A percentile compares a stretch with the other conserved stretches of the same genome.
Evolutionary conservation across 2,329 filamentous ascomycete genomes (phyloP).

Genomic region (Calonectria hongkongensis): DNA sequence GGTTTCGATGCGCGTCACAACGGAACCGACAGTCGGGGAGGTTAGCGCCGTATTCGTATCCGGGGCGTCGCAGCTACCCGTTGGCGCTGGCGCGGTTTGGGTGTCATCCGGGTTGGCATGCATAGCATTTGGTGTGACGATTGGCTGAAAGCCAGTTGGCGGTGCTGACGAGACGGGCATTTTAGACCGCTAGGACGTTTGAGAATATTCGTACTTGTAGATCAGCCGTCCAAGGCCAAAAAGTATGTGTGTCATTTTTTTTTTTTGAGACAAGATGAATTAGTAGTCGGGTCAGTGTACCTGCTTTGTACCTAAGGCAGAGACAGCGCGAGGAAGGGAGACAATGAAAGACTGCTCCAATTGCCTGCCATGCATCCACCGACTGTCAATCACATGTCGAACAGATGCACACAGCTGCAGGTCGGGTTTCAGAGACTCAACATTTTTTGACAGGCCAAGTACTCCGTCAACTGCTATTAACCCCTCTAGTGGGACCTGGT

Average conservation of each 20-base stretch:
- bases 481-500: conserved; percentile 18
- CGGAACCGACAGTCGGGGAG: conserved; percentile 45
- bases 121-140: conserved; percentile 41
- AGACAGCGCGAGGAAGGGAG: no score
- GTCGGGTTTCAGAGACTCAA: conserved; percentile 9
- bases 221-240: neutral
- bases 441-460: conserved; percentile 12
- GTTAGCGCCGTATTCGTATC: conserved; percentile 52
- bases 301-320: conserved; percentile 1
- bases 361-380: no score
- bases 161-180: conserved; percentile 4
- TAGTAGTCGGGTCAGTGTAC: no score
- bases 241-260: neutral
- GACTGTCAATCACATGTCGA: conserved; percentile 19
- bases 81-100: conserved; percentile 20
- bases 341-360: no score
- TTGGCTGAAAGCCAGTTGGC: conserved; percentile 19
- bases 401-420: neutral
- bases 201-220: neutral
- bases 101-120: conserved; percentile 23
- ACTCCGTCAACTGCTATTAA: neutral
- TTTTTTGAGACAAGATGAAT: neutral
- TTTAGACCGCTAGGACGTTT: conserved; percentile 2
- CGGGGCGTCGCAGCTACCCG: conserved; percentile 16
- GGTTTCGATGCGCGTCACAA: conserved; percentile 61